Base-by-base conservation (phyloP, 805 yeast genomes). In the Priceomyces haplophilus region DNA sequence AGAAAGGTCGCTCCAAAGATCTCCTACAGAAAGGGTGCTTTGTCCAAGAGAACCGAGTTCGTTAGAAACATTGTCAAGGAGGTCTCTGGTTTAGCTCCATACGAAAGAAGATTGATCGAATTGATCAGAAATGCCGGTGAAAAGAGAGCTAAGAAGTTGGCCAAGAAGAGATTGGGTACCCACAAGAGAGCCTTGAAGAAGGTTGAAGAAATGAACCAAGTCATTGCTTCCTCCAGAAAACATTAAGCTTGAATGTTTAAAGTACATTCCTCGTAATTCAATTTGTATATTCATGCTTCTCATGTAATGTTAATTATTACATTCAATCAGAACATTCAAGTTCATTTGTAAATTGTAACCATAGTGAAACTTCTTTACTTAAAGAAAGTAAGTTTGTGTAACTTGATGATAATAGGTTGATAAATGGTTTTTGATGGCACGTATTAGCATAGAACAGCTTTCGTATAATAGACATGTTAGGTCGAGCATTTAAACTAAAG, bases 81-180 rank as follows among this genome's bases (percentile, higher is more conserved):
- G 80, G 97, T 93, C 64, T 79, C 96, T 62, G 99, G 99, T 74
- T 83, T 93, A 71, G 97, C 99, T 59, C 99, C 99, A 78, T 93
- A 93, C 78, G 99, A 93, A 82, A 90, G 97, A 83, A 90, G 99
- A 81, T 84, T 93, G 73, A 86, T 95, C 69, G 99, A 93, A 81
- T 83, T 93, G 79, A 83, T 93, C 85, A 93, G 99, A 85, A 93
- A 95, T 82, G 90, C 97, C 73, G 96, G 97, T 84, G 99, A 93
- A 81, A 93, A 93, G 95, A 93, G 98, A 83, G 99, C 99, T 62
- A 88, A 93, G 88, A 93, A 93, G 89, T 89, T 93, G 72, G 97
- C 98, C 61, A 93, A 93, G 93, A 93, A 88, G 96, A 91, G 93
- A 88, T 88, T 93, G 72, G 99, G 99, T 80, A 88, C 99, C 66